These are phyloP conservation scores for Backusella westeae DNA, from an alignment of 192 early-diverging fungal species.

Conservation along the genomic window DNA sequence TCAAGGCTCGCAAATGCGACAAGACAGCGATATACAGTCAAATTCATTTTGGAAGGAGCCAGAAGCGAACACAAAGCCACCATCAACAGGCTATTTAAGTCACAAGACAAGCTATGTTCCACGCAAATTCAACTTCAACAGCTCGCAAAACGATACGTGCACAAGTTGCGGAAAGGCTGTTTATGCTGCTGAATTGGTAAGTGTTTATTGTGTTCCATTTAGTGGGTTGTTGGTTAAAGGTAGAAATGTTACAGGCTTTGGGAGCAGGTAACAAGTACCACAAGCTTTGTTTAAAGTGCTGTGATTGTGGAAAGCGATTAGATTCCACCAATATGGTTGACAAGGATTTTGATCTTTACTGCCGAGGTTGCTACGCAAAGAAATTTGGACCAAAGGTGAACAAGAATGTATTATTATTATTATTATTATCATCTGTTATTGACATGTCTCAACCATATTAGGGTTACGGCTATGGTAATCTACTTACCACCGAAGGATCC, in stretches of 20 bases:
- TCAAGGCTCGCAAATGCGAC: not conserved
- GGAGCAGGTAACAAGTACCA: slow-evolving; percentile 61
- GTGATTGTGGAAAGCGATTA: slow-evolving; percentile 50
- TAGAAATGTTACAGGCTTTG: slow-evolving; percentile 16
- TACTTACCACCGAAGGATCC: slow-evolving; percentile 27
- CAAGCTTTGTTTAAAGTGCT: slow-evolving; percentile 54
- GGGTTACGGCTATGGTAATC: slow-evolving; percentile 30
- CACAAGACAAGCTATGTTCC: slow-evolving; percentile 32
- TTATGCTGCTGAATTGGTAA: slow-evolving; percentile 57
- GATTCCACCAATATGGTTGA: slow-evolving; percentile 60
- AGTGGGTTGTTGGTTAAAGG: too few species aligned
- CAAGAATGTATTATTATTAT: not conserved
- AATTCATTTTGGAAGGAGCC: not conserved
- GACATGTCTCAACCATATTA: not conserved
- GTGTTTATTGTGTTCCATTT: too few species aligned
- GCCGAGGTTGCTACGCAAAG: slow-evolving; percentile 52
- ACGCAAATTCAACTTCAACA: slow-evolving; percentile 29
- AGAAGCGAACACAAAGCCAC: not conserved
- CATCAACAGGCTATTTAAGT: slow-evolving; percentile 5
- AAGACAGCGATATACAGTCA: not conserved
- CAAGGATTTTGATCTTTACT: slow-evolving; percentile 46
- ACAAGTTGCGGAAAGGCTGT: slow-evolving; percentile 55
- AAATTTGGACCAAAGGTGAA: slow-evolving; percentile 46
- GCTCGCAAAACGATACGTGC: slow-evolving; percentile 44
- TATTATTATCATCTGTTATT: not conserved